Conservation (phyloP, 1,284 basidiomycete genomes). For the Malassezia nana region DNA sequence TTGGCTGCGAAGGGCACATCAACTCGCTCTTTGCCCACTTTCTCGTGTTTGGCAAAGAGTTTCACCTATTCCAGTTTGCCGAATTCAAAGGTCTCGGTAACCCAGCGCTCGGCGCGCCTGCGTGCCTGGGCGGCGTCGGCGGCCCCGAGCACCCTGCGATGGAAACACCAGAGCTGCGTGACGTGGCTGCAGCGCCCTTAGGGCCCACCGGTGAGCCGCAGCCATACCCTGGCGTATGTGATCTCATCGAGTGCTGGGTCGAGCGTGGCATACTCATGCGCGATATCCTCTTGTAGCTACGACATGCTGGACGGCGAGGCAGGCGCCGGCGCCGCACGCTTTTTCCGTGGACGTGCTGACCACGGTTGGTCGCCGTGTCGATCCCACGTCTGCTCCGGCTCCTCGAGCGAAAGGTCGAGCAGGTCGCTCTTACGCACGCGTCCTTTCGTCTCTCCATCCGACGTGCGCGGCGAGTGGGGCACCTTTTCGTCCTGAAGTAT, state of each 20-base stretch:
- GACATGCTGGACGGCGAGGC: neutral
- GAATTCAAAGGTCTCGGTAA: slow-evolving; percentile 60
- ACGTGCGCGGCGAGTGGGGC: slow-evolving; percentile 14
- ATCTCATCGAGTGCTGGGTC: slow-evolving; percentile 79
- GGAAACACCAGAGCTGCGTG: slow-evolving; percentile 5
- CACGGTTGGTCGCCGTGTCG: slow-evolving; percentile 1
- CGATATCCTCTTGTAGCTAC: slow-evolving; percentile 20
- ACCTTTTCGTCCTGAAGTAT: slow-evolving; percentile 8
- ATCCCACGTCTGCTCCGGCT: slow-evolving; percentile 6
- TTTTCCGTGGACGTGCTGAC: slow-evolving; percentile 3
- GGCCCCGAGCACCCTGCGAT: slow-evolving; percentile 10
- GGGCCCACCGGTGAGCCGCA: slow-evolving; percentile 8
- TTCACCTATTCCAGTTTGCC: slow-evolving; percentile 63
- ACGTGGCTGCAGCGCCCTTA: neutral
- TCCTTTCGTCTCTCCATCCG: neutral
- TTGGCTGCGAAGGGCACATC: slow-evolving; percentile 90
- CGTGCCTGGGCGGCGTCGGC: slow-evolving; percentile 15
- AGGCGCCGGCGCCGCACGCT: neutral
- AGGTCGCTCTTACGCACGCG: neutral
- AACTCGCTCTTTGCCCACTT: slow-evolving; percentile 90
- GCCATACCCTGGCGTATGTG: slow-evolving; percentile 58
- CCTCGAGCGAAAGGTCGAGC: neutral
- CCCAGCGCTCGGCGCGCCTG: slow-evolving; percentile 9
- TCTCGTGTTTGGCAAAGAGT: slow-evolving; percentile 70
- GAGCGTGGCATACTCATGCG: slow-evolving; percentile 64